phyloP scores from a whole-genome alignment of 1,139 yeast genomes.

The Yamadazyma triangularis region DNA sequence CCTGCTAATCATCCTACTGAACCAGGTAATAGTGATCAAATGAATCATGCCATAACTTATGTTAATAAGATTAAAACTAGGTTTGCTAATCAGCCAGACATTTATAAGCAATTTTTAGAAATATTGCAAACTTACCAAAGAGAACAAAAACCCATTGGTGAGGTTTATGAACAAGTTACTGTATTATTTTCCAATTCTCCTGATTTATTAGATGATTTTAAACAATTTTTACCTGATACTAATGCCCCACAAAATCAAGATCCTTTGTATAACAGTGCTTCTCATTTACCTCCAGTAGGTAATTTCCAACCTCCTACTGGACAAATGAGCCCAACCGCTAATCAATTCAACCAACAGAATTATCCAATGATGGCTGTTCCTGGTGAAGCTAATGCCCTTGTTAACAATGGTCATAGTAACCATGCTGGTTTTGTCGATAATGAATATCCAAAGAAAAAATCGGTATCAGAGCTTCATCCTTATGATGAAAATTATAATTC shows the following conservation, averaged over 20 bases:
- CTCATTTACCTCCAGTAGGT: conserved; percentile 91
- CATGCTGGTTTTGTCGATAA: conserved; percentile 1
- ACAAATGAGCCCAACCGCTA: conserved; percentile 11
- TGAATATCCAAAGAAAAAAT: conserved; percentile 22
- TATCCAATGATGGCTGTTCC: conserved; percentile 4
- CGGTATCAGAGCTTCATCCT: conserved; percentile 23
- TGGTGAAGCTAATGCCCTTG: conserved; percentile 13
- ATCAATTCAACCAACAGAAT: conserved; percentile 8
- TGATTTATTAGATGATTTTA: conserved; percentile 88
- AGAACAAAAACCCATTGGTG: conserved; percentile 91
- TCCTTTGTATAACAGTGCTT: conserved; percentile 19
- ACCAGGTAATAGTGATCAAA: conserved; percentile 82
- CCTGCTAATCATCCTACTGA: conserved; percentile 14
- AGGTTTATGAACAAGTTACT: conserved; percentile 92
- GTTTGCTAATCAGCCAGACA: conserved; percentile 91
- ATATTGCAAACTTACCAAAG: conserved; percentile 94
- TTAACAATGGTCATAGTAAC: conserved; percentile 8
- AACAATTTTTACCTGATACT: conserved; percentile 93
- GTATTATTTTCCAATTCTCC: conserved; percentile 88
- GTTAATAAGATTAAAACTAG: conserved; percentile 95
- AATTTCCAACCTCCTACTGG: conserved; percentile 81
- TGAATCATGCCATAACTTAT: conserved; percentile 93
- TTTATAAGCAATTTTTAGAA: conserved; percentile 90
- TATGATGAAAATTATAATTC: conserved; percentile 31
- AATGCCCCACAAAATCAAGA: conserved; percentile 22